Evolutionary conservation across 805 yeast species (phyloP).

Genomic region (Candida koratica): DNA sequence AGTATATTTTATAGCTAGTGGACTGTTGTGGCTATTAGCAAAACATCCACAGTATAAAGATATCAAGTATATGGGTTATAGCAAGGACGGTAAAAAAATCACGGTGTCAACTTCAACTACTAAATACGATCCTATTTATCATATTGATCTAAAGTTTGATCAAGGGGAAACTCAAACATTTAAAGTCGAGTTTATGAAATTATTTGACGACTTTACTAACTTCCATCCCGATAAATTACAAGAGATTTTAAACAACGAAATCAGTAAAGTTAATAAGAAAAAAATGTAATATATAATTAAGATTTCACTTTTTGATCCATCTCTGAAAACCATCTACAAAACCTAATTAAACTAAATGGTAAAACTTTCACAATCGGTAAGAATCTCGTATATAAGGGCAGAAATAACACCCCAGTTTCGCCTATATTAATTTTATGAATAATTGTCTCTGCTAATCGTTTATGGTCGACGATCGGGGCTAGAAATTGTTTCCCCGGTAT

Average conservation of each 20-base stretch:
- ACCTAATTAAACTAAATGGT: conserved; percentile 38
- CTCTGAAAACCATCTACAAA: conserved; percentile 31
- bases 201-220: conserved; percentile 47
- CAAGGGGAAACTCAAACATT: conserved; percentile 15
- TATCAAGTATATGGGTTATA: conserved; percentile 44
- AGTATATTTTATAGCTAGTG: conserved; percentile 36
- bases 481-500: conserved; percentile 37
- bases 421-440: conserved; percentile 33
- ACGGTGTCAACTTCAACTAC: conserved; percentile 37
- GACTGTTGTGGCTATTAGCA: conserved; percentile 30
- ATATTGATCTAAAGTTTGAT: conserved; percentile 28
- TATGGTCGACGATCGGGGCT: conserved; percentile 46
- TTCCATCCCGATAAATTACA: conserved; percentile 26
- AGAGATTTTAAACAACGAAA: conserved; percentile 21
- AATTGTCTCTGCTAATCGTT: conserved; percentile 33
- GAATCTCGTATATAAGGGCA: conserved; percentile 46
- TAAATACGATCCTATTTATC: conserved; percentile 46
- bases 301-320: conserved; percentile 39
- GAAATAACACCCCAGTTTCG: conserved; percentile 38
- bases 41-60: conserved; percentile 34
- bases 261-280: conserved; percentile 14
- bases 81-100: conserved; percentile 30
- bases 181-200: conserved; percentile 32
- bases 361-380: conserved; percentile 40
- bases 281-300: conserved; percentile 10